A percentile compares a stretch with the other conserved stretches of the same genome.
phyloP scores from a whole-genome alignment of 208 protist genomes.

The Trypanosoma mega region DNA sequence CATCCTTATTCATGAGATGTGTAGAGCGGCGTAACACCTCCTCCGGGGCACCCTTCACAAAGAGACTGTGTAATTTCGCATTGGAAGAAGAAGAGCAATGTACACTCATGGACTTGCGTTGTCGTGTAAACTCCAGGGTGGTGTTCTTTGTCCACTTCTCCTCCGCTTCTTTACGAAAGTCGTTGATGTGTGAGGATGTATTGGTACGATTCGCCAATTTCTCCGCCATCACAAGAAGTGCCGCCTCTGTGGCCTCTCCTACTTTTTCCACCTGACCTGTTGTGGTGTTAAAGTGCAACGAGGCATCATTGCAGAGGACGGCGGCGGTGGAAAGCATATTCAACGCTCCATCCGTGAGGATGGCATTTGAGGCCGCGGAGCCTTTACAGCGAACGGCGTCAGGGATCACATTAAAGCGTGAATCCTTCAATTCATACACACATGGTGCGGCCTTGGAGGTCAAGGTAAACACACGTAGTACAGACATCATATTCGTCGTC shows the following conservation, averaged over 20 bases:
- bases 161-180: constrained; percentile 27
- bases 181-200: constrained; percentile 17
- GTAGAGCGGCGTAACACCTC: constrained; percentile 88
- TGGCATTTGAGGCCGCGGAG: constrained; percentile 4
- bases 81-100: constrained; percentile 36
- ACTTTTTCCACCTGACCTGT: constrained; percentile 57
- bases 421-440: constrained; percentile 56
- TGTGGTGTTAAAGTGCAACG: constrained; percentile 41
- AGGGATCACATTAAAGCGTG: constrained; percentile 44
- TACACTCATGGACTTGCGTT: constrained; percentile 96
- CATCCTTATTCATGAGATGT: constrained; percentile 50
- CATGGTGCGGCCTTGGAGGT: neutral
- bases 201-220: constrained; percentile 69
- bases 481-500: constrained; percentile 98
- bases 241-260: constrained; percentile 91
- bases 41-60: constrained; percentile 96
- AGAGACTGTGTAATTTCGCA: constrained; percentile 45
- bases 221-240: constrained; percentile 87
- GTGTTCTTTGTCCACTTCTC: constrained; percentile 51
- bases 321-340: constrained; percentile 57
- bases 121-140: constrained; percentile 94
- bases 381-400: constrained; percentile 30
- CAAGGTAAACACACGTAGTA: constrained; percentile 64
- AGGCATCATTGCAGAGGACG: constrained; percentile 82
- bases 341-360: constrained; percentile 46